A percentile compares a stretch with the other conserved stretches of the same genome.
Evolutionary conservation across 495 filamentous ascomycete species (phyloP).

Genomic region (Neurospora intermedia): DNA sequence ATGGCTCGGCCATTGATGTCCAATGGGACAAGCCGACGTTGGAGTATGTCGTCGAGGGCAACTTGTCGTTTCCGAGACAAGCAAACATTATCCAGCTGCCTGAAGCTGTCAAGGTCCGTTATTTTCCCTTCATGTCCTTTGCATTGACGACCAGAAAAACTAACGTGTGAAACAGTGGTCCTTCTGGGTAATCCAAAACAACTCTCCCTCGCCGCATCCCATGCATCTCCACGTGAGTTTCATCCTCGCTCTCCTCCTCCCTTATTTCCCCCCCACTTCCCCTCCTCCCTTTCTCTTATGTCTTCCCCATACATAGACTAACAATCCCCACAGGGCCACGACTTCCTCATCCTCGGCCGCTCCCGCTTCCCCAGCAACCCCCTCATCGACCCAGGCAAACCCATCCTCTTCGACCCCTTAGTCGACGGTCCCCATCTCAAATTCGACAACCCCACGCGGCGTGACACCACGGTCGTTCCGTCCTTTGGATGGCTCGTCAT

Average conservation of each 20-base stretch:
- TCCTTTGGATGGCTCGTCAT: conserved; percentile 22
- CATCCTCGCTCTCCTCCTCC: background rate
- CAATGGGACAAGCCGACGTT: conserved; percentile 26
- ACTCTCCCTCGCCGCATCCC: conserved; percentile 23
- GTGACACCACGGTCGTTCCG: conserved; percentile 29
- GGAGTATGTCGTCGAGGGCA: conserved; percentile 24
- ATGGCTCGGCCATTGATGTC: conserved; percentile 14
- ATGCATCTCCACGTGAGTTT: conserved; percentile 43
- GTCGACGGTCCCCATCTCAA: conserved; percentile 14
- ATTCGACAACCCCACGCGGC: conserved; percentile 27
- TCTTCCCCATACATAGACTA: background rate
- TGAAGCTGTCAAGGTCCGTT: conserved; percentile 30
- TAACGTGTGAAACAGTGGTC: conserved; percentile 22
- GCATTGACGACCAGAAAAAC: conserved; percentile 1
- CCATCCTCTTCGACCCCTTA: background rate
- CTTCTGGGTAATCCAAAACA: conserved; percentile 32
- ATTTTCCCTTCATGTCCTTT: background rate
- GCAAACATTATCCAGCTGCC: conserved; percentile 28
- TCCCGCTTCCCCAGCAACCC: conserved; percentile 1
- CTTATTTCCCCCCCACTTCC: background rate
- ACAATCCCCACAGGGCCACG: conserved; percentile 27
- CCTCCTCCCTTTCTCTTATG: no score
- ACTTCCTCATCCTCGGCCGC: conserved; percentile 45
- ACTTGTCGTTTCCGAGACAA: conserved; percentile 20
- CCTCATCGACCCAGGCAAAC: background rate